Evolutionary conservation across 2,329 filamentous ascomycete genomes (phyloP).

Genomic region (Fusarium denticulatum): DNA sequence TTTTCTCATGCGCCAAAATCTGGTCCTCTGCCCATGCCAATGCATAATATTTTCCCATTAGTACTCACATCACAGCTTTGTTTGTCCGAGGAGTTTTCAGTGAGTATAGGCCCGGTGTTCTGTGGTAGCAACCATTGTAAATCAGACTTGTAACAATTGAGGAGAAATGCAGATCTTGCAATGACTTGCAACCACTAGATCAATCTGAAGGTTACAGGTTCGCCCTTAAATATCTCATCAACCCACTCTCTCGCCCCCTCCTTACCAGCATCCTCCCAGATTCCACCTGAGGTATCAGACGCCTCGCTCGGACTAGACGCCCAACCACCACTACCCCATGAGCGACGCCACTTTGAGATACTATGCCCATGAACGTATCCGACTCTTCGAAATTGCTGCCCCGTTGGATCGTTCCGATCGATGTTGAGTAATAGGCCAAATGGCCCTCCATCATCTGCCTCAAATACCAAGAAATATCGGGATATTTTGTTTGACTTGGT

Average conservation of each 20-base stretch:
- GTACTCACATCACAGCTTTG: background rate
- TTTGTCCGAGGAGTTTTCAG: background rate
- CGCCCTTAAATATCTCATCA: background rate
- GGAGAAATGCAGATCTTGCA: no score
- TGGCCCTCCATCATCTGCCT: background rate
- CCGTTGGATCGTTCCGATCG: background rate
- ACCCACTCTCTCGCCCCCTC: background rate
- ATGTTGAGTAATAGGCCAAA: background rate
- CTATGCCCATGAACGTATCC: background rate
- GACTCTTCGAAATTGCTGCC: background rate
- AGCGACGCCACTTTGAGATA: background rate
- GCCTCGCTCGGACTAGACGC: background rate
- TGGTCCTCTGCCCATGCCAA: background rate
- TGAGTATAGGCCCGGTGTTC: rapidly evolving
- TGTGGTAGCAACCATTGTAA: rapidly evolving
- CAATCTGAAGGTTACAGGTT: background rate
- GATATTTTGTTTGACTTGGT: background rate
- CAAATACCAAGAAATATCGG: background rate
- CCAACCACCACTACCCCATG: background rate
- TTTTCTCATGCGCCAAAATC: conserved; percentile 7
- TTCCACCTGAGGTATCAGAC: background rate
- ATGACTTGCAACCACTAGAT: background rate
- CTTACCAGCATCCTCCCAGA: background rate
- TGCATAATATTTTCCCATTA: background rate
- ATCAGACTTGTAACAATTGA: rapidly evolving